Conservation (phyloP, 1,284 basidiomycete species). For the Sanguinoderma infundibulare region DNA sequence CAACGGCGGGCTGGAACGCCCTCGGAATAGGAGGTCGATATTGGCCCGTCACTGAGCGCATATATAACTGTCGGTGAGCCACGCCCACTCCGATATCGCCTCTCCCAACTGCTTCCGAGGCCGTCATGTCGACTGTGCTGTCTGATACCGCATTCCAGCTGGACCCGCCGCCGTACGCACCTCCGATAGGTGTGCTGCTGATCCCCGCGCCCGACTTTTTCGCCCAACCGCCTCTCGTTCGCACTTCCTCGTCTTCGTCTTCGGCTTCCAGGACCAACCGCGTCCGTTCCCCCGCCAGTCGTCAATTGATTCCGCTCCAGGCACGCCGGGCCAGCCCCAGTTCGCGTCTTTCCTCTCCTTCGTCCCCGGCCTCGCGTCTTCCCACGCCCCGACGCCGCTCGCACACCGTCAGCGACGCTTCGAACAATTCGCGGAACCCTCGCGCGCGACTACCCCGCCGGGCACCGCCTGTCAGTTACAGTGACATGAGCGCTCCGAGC, state of each 20-base stretch:
- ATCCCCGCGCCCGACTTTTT: constrained; percentile 7
- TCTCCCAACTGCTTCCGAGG: neutral
- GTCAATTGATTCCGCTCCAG: constrained; percentile 10
- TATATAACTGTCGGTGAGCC: constrained; percentile 13
- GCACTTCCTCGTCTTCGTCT: neutral
- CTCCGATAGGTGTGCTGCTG: constrained; percentile 7
- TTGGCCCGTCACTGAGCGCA: constrained; percentile 5
- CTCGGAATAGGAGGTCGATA: neutral
- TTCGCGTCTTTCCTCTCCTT: neutral
- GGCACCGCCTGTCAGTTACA: neutral
- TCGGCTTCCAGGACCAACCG: neutral
- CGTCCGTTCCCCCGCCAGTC: neutral
- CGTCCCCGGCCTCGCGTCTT: neutral
- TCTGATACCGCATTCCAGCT: constrained; percentile 2
- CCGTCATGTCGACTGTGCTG: neutral
- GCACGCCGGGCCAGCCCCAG: neutral
- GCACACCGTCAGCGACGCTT: constrained; percentile 9
- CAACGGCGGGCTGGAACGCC: constrained; percentile 10
- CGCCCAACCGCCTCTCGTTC: neutral
- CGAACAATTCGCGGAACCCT: constrained; percentile 1
- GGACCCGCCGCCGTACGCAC: constrained; percentile 22
- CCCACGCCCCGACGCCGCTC: constrained; percentile 15
- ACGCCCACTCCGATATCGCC: neutral
- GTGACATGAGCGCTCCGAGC: constrained; percentile 26
- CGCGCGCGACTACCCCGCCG: constrained; percentile 7